Evolutionary conservation across 768 basidiomycete genomes (phyloP).

Genomic region (Amanita subjunquillea): DNA sequence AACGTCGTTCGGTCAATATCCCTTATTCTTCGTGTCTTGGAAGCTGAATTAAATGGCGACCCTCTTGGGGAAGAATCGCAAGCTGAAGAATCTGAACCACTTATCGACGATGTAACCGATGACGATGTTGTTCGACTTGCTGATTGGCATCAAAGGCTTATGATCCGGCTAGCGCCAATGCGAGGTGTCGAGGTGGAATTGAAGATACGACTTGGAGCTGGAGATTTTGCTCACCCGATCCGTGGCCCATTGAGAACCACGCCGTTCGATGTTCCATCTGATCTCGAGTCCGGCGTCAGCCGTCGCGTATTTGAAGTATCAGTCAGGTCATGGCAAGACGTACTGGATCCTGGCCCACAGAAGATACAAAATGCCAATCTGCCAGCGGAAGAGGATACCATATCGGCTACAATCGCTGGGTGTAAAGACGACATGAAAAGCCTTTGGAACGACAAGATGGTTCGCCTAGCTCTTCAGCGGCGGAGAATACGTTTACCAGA

Average conservation of each 20-base stretch:
- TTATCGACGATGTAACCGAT: slow-evolving; percentile 25
- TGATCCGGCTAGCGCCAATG: slow-evolving; percentile 54
- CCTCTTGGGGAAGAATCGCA: not conserved
- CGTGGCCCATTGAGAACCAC: slow-evolving; percentile 30
- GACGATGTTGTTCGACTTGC: slow-evolving; percentile 28
- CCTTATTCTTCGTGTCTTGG: slow-evolving; percentile 50
- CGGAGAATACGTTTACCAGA: slow-evolving; percentile 45
- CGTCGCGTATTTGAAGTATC: slow-evolving; percentile 33
- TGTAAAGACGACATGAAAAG: slow-evolving; percentile 56
- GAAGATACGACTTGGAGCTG: slow-evolving; percentile 47
- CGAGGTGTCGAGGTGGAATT: slow-evolving; percentile 52
- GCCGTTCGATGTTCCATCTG: slow-evolving; percentile 27
- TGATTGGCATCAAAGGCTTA: slow-evolving; percentile 41
- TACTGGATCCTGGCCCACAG: slow-evolving; percentile 19
- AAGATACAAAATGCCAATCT: slow-evolving; percentile 1
- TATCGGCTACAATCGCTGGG: slow-evolving; percentile 41
- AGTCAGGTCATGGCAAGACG: slow-evolving; percentile 44
- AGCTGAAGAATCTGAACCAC: slow-evolving; percentile 5
- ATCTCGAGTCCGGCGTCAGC: slow-evolving; percentile 14
- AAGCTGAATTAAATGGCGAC: slow-evolving; percentile 39
- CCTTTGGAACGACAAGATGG: slow-evolving; percentile 50
- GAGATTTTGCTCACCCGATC: slow-evolving; percentile 24
- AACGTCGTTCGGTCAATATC: slow-evolving; percentile 70
- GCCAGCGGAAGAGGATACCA: slow-evolving; percentile 19
- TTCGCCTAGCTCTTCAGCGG: slow-evolving; percentile 38